A percentile compares a stretch with the other conserved stretches of the same genome.
phyloP scores from a whole-genome alignment of 805 yeast species.

The Zygosaccharomyces pseudorouxii region DNA sequence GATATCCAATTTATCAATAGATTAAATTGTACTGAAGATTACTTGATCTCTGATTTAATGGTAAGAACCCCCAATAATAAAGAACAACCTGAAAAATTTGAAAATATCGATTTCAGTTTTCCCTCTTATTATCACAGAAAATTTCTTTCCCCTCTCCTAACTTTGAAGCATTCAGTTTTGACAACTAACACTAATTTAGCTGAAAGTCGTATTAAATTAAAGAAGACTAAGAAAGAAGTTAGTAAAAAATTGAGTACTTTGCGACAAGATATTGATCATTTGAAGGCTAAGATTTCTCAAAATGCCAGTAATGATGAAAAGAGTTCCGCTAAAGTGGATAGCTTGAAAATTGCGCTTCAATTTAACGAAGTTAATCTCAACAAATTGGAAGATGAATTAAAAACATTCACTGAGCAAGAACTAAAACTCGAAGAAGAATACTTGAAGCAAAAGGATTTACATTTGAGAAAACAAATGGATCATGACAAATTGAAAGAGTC shows the following conservation, averaged over 20 bases:
- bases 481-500: constrained; percentile 25
- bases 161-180: constrained; percentile 59
- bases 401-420: constrained; percentile 16
- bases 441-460: constrained; percentile 35
- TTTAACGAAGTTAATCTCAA: constrained; percentile 36
- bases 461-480: constrained; percentile 35
- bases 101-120: constrained; percentile 31
- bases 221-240: constrained; percentile 54
- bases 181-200: constrained; percentile 58
- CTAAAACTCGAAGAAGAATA: constrained; percentile 35
- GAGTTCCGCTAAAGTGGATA: constrained; percentile 47
- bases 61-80: constrained; percentile 34
- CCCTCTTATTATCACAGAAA: constrained; percentile 36
- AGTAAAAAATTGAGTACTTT: constrained; percentile 48
- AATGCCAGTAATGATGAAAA: constrained; percentile 55
- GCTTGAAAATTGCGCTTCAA: constrained; percentile 41
- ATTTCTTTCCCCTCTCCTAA: constrained; percentile 54
- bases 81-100: constrained; percentile 17
- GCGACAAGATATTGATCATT: constrained; percentile 52
- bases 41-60: constrained; percentile 38
- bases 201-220: constrained; percentile 53
- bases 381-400: constrained; percentile 22
- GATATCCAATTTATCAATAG: constrained; percentile 46
- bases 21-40: constrained; percentile 33
- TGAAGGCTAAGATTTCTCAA: constrained; percentile 44